Evolutionary conservation across 73 alveolate genomes (phyloP), one percentile per base, ranked within the genome.

Genomic region (Paramecium tetraurelia): DNA sequence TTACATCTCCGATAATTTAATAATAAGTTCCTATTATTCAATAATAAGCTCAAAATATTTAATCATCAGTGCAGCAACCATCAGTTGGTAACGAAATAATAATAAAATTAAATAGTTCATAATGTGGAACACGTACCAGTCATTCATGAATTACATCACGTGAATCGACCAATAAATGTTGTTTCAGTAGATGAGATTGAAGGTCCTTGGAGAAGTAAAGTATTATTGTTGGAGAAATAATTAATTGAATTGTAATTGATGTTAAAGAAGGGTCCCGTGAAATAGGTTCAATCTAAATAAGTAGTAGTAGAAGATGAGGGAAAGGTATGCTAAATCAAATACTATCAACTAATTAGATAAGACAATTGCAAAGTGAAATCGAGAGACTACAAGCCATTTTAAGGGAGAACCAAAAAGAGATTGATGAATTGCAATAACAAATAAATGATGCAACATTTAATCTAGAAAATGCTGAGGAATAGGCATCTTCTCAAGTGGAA

Each of bases 121-220:
- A 80, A 80, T 80, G 90, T 80, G 0, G 90, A 80, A 46, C 90
- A 80, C 22, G 90, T 80, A 44, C 90, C 90, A 44, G 90, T 80
- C 9, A 43, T 80, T 10, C 90, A 80, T 46, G 90, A 80, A 80
- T 14, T 80, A 3, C 90, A 80, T 80, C 90, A 80, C 46, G 90
- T 80, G 14, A 41, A 80, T 80, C 22, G 90, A 3, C 46, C 70
- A 12, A 43, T 80, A 24, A 24, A 33, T n/a, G 90, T 80, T 48
- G 90, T 80, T 12, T 44, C 70, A 22, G 90, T 80, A 43, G 90
- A 80, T 31, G 90, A 80, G 33, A 80, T 80, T 20, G 90, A 80
- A 48, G 90, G 76, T 11, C 90, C 90, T 11, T 80, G 90, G 90
- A 80, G 90, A 20, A 43, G 63, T n/a, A 80, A 80, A 46, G 90